Evolutionary conservation across 2,329 filamentous ascomycete species (phyloP).

Genomic region (Fusarium palustre): DNA sequence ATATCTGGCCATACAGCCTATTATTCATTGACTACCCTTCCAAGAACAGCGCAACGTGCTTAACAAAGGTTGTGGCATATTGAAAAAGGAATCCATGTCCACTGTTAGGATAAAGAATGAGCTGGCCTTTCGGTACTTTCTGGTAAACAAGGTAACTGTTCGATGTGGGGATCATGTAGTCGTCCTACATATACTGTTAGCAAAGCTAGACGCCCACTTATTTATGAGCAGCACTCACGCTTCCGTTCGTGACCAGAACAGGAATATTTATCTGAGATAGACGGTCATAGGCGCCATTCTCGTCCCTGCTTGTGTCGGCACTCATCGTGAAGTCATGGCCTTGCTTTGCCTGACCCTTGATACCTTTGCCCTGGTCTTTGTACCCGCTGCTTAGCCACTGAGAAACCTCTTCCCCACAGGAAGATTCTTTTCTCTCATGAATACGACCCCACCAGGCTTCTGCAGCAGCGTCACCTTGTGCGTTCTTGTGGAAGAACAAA

Average conservation of each 20-base stretch:
- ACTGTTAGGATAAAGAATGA: constrained; percentile 18
- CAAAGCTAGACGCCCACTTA: rapidly evolving
- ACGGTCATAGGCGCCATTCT: background rate
- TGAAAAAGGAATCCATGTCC: constrained; percentile 22
- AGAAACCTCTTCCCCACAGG: background rate
- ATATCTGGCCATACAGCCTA: rapidly evolving
- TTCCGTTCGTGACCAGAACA: background rate
- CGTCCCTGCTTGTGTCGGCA: background rate
- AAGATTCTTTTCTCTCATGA: background rate
- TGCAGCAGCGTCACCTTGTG: constrained; percentile 3
- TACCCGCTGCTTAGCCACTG: background rate
- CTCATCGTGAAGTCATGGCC: background rate
- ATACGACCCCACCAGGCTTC: constrained; percentile 16
- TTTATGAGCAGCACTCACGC: background rate
- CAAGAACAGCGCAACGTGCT: constrained; percentile 2
- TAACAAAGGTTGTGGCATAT: background rate
- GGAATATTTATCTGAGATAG: background rate
- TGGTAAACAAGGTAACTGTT: constrained; percentile 15
- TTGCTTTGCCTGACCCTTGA: background rate
- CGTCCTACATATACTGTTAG: background rate
- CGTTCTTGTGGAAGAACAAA: constrained; percentile 6
- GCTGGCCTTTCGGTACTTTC: background rate
- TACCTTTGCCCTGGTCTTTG: background rate
- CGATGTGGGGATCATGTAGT: constrained; percentile 19
- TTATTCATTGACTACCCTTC: rapidly evolving